Conservation (phyloP, 768 basidiomycete species). For the Phanerochaete carnosa region DNA sequence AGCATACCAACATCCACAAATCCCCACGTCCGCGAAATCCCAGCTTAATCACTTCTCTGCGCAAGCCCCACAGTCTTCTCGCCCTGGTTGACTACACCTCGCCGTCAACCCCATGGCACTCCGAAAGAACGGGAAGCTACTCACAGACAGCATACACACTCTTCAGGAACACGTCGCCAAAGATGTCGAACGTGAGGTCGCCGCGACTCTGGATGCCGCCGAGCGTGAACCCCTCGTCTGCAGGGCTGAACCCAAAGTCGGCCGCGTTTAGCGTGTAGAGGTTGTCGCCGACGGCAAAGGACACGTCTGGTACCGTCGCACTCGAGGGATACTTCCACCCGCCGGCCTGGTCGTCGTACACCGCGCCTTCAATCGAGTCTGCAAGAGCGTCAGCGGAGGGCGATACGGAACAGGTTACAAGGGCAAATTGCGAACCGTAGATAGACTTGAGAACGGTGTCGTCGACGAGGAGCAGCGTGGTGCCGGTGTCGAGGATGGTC, state of each 20-base stretch:
- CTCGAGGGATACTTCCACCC: constrained; percentile 35
- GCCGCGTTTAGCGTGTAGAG: constrained; percentile 25
- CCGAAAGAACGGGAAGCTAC: constrained; percentile 1
- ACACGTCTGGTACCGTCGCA: constrained; percentile 28
- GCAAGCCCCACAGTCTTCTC: constrained; percentile 26
- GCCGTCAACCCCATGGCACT: background rate
- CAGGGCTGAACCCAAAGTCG: constrained; percentile 24
- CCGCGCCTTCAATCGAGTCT: constrained; percentile 32
- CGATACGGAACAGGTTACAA: constrained; percentile 13
- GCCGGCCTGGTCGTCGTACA: constrained; percentile 31
- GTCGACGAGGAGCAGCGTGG: constrained; percentile 28
- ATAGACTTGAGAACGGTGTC: constrained; percentile 30
- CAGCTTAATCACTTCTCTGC: constrained; percentile 17
- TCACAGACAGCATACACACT: constrained; percentile 31
- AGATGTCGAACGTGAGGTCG: constrained; percentile 27
- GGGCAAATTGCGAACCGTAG: constrained; percentile 22
- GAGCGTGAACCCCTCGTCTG: constrained; percentile 24
- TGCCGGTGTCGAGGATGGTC: constrained; percentile 38
- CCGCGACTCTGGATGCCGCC: constrained; percentile 32
- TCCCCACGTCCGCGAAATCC: background rate
- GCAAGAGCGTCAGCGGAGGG: constrained; percentile 7
- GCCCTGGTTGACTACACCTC: constrained; percentile 22
- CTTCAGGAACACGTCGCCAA: constrained; percentile 33
- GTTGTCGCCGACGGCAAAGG: constrained; percentile 32
- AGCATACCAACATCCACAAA: background rate